Conservation (phyloP, 2,329 filamentous ascomycete genomes). For the Curvularia sp. region DNA sequence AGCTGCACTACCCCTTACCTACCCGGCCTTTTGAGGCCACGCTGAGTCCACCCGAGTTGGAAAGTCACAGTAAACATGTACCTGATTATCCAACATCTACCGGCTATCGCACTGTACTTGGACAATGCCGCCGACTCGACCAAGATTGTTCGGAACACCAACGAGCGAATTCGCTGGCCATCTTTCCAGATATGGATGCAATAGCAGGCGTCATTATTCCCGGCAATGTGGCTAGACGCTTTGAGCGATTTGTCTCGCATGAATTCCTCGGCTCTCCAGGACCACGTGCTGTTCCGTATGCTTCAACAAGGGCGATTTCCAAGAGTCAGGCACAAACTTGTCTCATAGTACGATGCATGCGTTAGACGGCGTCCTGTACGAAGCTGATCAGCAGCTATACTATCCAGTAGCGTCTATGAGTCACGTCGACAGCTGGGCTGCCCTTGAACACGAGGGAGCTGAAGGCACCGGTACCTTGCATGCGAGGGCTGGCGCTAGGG, state of each 20-base stretch:
- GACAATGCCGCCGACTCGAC: not conserved
- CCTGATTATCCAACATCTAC: not conserved
- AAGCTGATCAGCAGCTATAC: not conserved
- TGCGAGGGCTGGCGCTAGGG: conserved; percentile 26
- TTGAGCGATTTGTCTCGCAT: not conserved
- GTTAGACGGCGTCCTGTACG: not conserved
- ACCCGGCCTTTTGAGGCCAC: not conserved
- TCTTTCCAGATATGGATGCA: not conserved
- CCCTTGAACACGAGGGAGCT: conserved; percentile 15
- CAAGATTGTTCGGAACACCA: not conserved
- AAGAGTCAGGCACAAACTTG: not conserved
- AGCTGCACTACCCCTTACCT: not conserved
- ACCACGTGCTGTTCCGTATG: not conserved
- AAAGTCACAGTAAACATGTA: not conserved
- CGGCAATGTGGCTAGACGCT: not conserved
- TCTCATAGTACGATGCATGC: not conserved
- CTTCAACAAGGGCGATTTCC: not conserved
- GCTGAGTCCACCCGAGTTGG: not conserved
- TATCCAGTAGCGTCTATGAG: not conserved
- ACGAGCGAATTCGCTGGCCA: too few species aligned
- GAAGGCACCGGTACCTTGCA: conserved; percentile 34
- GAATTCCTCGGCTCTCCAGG: not conserved
- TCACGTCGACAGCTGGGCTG: not conserved
- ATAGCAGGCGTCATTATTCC: not conserved
- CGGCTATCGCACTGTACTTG: not conserved